Evolutionary conservation across 208 protist genomes (phyloP), one percentile per base, ranked within the genome.

Genomic region (Wallacemonas rigidus): DNA sequence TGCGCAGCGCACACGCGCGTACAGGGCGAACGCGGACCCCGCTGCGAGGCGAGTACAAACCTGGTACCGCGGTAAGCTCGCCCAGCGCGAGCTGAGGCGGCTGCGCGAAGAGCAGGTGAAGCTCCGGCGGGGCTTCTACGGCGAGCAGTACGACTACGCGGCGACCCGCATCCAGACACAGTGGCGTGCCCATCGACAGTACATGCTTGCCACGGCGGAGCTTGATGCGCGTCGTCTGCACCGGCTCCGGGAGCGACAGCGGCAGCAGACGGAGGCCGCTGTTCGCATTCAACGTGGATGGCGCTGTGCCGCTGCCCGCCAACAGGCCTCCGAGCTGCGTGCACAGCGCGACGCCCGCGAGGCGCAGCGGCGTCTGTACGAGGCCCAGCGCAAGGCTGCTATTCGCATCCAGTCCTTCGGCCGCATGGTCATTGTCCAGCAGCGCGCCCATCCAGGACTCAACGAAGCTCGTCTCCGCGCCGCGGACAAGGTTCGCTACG

Each of bases 371-470:
- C 44, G 76, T 11, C 80, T 81, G 61, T 85, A 88, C 64, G 77
- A 90, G 68, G 76, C 62, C 3, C 70, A 78, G 14, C 76, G 83
- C 47, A 74, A 85, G 48, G 91, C 88, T 2, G 84, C 88, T 9
- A 79, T 87, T 38, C 87, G 79, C 48, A 65, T 96, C 26, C 91
- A 96, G 75, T 76, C 88, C 1, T 93, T 92, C 64, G 86, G 79
- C 12, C 80, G 91, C 39, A 84, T 83, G 79, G 72, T 96, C 57
- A 84, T 90, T 60, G 81, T 72, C 9, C 65, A 70, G 48, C 60
- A 81, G 15, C 71, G 78, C 11, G 62, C 78, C 1, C 45, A 76
- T 3, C 75, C 84, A 9, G 54, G 81, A 1, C 82, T 96, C 38
- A 83, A 73, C 17, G 54, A 63, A 8, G 85, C 87, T 8, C 81